Evolutionary conservation across 2,329 filamentous ascomycete species (phyloP).

Genomic region (Clonostachys chloroleuca): DNA sequence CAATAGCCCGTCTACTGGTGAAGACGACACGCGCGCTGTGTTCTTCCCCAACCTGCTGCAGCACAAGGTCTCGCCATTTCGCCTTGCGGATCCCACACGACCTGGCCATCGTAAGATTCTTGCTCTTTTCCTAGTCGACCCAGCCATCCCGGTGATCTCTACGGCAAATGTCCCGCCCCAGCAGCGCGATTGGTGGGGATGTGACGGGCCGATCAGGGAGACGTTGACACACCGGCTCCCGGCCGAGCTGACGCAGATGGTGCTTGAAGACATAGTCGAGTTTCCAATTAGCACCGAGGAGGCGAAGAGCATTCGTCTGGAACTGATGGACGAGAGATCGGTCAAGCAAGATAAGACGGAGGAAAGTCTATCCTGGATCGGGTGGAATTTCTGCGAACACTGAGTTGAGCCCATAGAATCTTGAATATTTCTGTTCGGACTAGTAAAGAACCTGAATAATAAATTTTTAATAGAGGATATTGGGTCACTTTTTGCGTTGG

Average conservation of each 20-base stretch:
- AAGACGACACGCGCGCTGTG: conserved; percentile 30
- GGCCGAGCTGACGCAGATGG: conserved; percentile 10
- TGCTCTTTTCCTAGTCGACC: conserved; percentile 58
- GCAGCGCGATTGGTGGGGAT: conserved; percentile 28
- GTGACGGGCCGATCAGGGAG: background rate
- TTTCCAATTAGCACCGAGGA: conserved; percentile 11
- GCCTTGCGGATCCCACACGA: conserved; percentile 41
- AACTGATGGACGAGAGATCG: conserved; percentile 19
- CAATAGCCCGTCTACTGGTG: conserved; percentile 15
- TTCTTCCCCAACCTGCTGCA: conserved; percentile 52
- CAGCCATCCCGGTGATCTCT: conserved; percentile 34
- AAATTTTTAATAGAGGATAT: no score
- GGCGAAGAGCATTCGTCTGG: conserved; percentile 12
- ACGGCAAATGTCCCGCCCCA: conserved; percentile 40
- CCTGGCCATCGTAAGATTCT: conserved; percentile 57
- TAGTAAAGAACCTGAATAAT: no score
- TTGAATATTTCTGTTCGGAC: no score
- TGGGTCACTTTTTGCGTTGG: no score
- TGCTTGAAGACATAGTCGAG: conserved; percentile 10
- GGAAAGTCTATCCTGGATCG: background rate
- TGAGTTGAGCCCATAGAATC: background rate
- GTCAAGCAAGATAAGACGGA: conserved; percentile 3
- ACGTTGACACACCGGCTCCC: conserved; percentile 6
- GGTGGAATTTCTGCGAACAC: conserved; percentile 18
- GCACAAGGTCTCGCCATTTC: conserved; percentile 46